A percentile compares a stretch with the other conserved stretches of the same genome.
Conservation (phyloP, 495 filamentous ascomycete species). For the Penicillium coffeae region DNA sequence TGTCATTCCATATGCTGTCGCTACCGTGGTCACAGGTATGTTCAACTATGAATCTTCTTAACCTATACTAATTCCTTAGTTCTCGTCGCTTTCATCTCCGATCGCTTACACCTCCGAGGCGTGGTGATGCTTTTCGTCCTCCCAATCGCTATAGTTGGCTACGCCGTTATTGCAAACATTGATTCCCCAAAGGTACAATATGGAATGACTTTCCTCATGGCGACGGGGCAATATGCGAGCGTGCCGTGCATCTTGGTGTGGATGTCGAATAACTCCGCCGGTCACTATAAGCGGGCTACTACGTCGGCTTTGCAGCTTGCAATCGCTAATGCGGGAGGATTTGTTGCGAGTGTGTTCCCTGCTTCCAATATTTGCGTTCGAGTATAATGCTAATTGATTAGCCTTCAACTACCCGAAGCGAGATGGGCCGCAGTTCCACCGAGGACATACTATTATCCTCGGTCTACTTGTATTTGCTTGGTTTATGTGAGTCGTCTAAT, state of each 20-base stretch:
- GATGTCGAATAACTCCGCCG: constrained; percentile 56
- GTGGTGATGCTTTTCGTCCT: constrained; percentile 46
- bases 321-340: constrained; percentile 54
- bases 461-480: constrained; percentile 56
- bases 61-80: constrained; percentile 17
- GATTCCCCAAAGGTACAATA: constrained; percentile 43
- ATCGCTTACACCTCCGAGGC: constrained; percentile 41
- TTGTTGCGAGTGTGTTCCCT: constrained; percentile 51
- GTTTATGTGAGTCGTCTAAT: constrained; percentile 68
- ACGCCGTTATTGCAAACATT: constrained; percentile 47
- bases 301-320: constrained; percentile 52
- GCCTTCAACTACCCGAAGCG: constrained; percentile 56
- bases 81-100: constrained; percentile 42
- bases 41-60: constrained; percentile 51
- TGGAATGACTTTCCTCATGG: constrained; percentile 53
- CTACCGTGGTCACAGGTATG: constrained; percentile 65
- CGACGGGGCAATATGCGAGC: constrained; percentile 46
- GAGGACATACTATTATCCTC: constrained; percentile 58
- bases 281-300: constrained; percentile 60
- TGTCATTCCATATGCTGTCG: constrained; percentile 83
- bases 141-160: constrained; percentile 47
- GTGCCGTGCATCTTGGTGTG: constrained; percentile 52
- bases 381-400: constrained; percentile 8
- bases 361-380: too few relatives aligned
- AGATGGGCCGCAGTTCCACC: constrained; percentile 44